phyloP scores from a whole-genome alignment of 768 basidiomycete species.

The Clavulina sp. region DNA sequence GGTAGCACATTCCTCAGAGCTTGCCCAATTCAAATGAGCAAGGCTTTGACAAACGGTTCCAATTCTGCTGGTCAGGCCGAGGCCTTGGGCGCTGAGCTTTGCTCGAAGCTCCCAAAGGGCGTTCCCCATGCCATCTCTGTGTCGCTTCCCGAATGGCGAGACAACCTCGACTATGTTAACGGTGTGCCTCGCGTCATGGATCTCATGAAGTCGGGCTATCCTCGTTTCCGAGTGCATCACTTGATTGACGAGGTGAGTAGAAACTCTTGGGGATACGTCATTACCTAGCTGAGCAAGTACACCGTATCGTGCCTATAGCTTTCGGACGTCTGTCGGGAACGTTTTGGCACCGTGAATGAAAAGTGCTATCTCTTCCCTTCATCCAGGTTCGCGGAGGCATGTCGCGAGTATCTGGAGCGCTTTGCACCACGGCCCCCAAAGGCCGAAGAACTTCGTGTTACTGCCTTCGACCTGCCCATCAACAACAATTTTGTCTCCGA shows the following conservation, averaged over 20 bases:
- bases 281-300: background rate
- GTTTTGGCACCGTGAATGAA: slow-evolving; percentile 57
- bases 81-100: no score
- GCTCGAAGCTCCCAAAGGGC: slow-evolving; percentile 18
- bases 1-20: no score
- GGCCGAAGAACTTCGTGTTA: slow-evolving; percentile 34
- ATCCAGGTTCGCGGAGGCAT: slow-evolving; percentile 50
- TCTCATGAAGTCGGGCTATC: slow-evolving; percentile 79
- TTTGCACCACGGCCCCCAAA: slow-evolving; percentile 28
- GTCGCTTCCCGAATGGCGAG: slow-evolving; percentile 83
- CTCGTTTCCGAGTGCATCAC: slow-evolving; percentile 82
- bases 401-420: slow-evolving; percentile 50
- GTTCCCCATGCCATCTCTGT: slow-evolving; percentile 81
- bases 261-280: background rate
- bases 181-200: slow-evolving; percentile 64
- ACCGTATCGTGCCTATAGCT: slow-evolving; percentile 33
- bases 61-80: no score
- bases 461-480: slow-evolving; percentile 48
- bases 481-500: slow-evolving; percentile 9
- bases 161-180: slow-evolving; percentile 84
- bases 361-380: slow-evolving; percentile 66
- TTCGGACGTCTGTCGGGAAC: slow-evolving; percentile 52
- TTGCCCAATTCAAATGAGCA: no score
- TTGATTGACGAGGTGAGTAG: slow-evolving; percentile 61
- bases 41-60: no score